Conservation (phyloP, 495 filamentous ascomycete genomes). For the Trichoderma reesei region DNA sequence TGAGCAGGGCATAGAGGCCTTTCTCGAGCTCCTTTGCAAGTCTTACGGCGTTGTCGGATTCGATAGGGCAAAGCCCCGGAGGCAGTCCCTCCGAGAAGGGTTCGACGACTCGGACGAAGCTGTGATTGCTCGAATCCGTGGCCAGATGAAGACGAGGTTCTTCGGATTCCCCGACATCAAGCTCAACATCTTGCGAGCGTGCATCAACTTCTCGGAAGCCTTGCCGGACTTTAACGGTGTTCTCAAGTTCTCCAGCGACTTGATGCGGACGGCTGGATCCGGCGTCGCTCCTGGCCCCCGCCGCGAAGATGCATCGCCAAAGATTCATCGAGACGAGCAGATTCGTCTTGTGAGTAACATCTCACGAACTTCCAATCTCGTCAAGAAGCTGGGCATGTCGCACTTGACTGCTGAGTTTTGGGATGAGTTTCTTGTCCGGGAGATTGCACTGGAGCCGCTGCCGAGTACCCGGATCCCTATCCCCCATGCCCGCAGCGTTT, state of each 20-base stretch:
- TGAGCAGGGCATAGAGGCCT: constrained; percentile 56
- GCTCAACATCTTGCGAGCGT: constrained; percentile 70
- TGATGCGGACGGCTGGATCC: constrained; percentile 72
- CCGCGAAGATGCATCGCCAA: constrained; percentile 49
- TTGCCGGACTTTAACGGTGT: constrained; percentile 86
- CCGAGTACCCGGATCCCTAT: constrained; percentile 47
- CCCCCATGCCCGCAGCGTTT: constrained; percentile 58
- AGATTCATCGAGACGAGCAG: constrained; percentile 74
- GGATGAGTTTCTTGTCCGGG: constrained; percentile 89
- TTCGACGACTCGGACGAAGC: constrained; percentile 37
- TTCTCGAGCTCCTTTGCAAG: constrained; percentile 37
- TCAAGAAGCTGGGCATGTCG: constrained; percentile 59
- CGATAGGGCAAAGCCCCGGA: constrained; percentile 13
- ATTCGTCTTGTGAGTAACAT: constrained; percentile 71
- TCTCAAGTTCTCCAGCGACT: constrained; percentile 70
- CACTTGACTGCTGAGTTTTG: constrained; percentile 77
- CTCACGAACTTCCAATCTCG: constrained; percentile 66
- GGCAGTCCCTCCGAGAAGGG: neutral
- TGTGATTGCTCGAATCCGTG: constrained; percentile 40
- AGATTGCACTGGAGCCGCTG: constrained; percentile 53
- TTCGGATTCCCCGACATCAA: constrained; percentile 66
- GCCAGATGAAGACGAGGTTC: constrained; percentile 41
- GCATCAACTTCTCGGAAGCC: constrained; percentile 87
- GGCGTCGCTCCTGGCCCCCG: constrained; percentile 62
- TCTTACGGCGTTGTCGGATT: constrained; percentile 41